A percentile compares a stretch with the other conserved stretches of the same genome.
Evolutionary conservation across 176 grass and related monocot genomes (phyloP).

Genomic region (Poa pratensis): DNA sequence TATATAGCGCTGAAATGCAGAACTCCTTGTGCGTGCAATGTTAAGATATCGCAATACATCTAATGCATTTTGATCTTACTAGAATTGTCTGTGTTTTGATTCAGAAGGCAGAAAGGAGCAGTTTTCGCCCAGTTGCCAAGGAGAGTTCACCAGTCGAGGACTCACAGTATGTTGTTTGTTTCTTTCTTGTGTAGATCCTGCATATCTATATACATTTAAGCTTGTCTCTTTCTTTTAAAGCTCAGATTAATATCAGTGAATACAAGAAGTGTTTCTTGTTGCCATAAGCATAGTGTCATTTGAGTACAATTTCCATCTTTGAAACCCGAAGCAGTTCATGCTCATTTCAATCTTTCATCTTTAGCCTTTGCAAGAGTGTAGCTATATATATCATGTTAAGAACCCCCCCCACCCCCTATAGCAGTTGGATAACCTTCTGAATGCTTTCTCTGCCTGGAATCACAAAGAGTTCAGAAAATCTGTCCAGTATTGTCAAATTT

Average conservation of each 20-base stretch:
- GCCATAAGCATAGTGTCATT: background rate
- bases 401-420: background rate
- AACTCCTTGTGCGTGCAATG: background rate
- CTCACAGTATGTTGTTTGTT: slow-evolving; percentile 54
- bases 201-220: background rate
- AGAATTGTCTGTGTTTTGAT: slow-evolving; percentile 28
- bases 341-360: background rate
- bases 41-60: background rate
- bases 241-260: slow-evolving; percentile 18
- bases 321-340: background rate
- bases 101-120: slow-evolving; percentile 45
- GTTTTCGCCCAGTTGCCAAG: slow-evolving; percentile 41
- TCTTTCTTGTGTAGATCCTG: slow-evolving; percentile 17
- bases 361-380: background rate
- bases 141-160: slow-evolving; percentile 48
- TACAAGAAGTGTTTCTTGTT: background rate
- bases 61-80: slow-evolving; percentile 27
- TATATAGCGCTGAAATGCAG: background rate
- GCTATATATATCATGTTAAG: background rate
- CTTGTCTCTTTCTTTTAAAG: background rate
- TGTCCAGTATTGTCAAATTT: background rate
- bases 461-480: background rate
- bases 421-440: background rate
- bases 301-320: background rate
- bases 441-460: background rate